These are phyloP conservation scores for Clathrospora elynae DNA, from an alignment of 2,329 filamentous ascomycete species.

Conservation along the genomic window DNA sequence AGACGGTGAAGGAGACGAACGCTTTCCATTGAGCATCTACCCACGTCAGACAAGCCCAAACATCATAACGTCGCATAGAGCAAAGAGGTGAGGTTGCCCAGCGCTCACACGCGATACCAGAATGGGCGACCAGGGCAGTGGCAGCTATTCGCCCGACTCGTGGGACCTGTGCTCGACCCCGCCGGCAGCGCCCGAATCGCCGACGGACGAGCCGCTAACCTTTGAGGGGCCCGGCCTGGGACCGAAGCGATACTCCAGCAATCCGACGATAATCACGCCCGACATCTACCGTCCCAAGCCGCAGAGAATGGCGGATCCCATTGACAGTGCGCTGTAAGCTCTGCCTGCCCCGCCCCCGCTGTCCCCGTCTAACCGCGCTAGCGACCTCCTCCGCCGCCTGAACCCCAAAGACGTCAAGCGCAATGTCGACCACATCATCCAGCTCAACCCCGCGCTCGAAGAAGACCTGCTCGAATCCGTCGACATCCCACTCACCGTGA, in stretches of 20 bases:
- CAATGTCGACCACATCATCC: constrained; percentile 88
- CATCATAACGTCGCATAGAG: background rate
- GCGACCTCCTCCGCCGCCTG: constrained; percentile 96
- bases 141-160: constrained; percentile 28
- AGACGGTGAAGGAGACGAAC: background rate
- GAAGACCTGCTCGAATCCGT: constrained; percentile 98
- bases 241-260: constrained; percentile 20
- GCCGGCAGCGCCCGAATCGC: constrained; percentile 21
- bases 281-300: constrained; percentile 5
- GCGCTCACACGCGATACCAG: constrained; percentile 10
- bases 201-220: constrained; percentile 17
- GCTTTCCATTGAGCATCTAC: background rate
- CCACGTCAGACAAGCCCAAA: background rate
- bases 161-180: constrained; percentile 7
- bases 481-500: constrained; percentile 88
- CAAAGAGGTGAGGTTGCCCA: constrained; percentile 13
- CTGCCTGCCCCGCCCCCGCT: constrained; percentile 1
- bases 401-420: constrained; percentile 89
- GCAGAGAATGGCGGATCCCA: constrained; percentile 45
- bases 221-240: constrained; percentile 29
- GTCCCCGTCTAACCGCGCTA: constrained; percentile 48
- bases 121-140: constrained; percentile 17
- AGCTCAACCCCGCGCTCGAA: constrained; percentile 85
- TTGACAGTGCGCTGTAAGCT: constrained; percentile 74
- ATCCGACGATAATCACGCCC: constrained; percentile 24